These are phyloP conservation scores for Toxoplasma gondii DNA, from an alignment of 169 alveolate species.

Conservation along the genomic window DNA sequence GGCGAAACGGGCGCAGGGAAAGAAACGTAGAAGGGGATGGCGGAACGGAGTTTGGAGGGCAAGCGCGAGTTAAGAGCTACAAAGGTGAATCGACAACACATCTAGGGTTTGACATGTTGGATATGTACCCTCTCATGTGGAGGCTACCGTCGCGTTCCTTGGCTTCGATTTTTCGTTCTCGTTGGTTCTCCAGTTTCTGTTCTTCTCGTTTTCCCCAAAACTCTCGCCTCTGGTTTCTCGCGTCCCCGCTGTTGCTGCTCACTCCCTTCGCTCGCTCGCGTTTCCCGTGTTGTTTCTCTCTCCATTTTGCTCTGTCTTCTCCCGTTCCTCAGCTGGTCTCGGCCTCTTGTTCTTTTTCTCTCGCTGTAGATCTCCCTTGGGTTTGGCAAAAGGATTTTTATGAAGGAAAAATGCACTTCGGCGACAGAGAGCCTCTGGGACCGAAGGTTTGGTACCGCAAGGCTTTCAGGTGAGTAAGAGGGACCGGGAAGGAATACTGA, in stretches of 20 bases:
- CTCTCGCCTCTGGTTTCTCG: not conserved
- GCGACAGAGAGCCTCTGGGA: conserved; percentile 83
- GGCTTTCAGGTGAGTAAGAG: conserved; percentile 72
- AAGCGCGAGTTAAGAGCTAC: too few species aligned
- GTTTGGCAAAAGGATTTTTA: conserved; percentile 83
- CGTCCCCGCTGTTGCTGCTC: not conserved
- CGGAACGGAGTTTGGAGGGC: too few species aligned
- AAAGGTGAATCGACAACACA: too few species aligned
- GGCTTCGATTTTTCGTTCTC: too few species aligned
- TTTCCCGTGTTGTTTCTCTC: not conserved
- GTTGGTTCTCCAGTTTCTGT: not conserved
- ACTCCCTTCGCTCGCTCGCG: not conserved
- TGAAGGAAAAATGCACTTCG: conserved; percentile 80
- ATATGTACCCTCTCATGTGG: too few species aligned
- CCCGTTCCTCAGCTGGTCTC: not conserved
- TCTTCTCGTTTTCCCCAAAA: not conserved
- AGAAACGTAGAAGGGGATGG: too few species aligned
- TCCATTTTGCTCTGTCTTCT: not conserved
- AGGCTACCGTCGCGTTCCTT: too few species aligned
- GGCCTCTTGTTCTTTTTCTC: not conserved
- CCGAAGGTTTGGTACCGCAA: conserved; percentile 84
- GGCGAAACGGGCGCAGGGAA: too few species aligned
- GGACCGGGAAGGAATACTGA: not conserved
- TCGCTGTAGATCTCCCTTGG: conserved; percentile 85
- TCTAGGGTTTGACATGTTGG: too few species aligned